These are phyloP conservation scores for Inga leiocalycina DNA, from an alignment of 306 rosid genomes.

Conservation along the genomic window DNA sequence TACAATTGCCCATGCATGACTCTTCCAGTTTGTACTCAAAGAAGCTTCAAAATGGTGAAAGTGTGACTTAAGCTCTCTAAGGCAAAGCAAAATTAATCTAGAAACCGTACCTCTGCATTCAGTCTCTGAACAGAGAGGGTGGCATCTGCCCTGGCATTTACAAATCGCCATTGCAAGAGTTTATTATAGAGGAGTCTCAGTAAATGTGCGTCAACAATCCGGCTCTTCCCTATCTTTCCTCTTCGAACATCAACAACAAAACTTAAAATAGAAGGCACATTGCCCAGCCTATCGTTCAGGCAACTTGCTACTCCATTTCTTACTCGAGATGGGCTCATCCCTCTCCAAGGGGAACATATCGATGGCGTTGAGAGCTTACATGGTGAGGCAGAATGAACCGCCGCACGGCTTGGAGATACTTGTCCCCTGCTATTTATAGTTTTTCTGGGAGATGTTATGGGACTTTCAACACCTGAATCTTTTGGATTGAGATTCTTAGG, in stretches of 20 bases:
- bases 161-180: conserved; percentile 86
- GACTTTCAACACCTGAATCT: conserved; percentile 51
- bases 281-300: conserved; percentile 45
- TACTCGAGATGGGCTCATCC: conserved; percentile 68
- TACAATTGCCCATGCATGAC: conserved; percentile 9
- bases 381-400: conserved; percentile 72
- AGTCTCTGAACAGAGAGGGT: conserved; percentile 61
- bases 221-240: conserved; percentile 71
- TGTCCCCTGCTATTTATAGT: conserved; percentile 52
- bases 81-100: conserved; percentile 11
- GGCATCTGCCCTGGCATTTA: conserved; percentile 73
- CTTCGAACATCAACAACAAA: conserved; percentile 67
- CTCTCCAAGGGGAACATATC: conserved; percentile 64
- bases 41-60: conserved; percentile 4
- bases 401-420: conserved; percentile 63
- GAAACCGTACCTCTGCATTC: conserved; percentile 78
- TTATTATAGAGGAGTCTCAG: conserved; percentile 82
- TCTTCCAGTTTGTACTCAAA: not conserved
- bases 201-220: conserved; percentile 64
- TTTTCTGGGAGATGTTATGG: conserved; percentile 68
- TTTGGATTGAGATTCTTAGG: conserved; percentile 51
- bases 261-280: conserved; percentile 65
- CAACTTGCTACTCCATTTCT: conserved; percentile 51
- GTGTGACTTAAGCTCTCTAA: not conserved
- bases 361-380: conserved; percentile 49